These are phyloP conservation scores for Diatrype stigma DNA, from an alignment of 2,329 filamentous ascomycete species.

Conservation along the genomic window DNA sequence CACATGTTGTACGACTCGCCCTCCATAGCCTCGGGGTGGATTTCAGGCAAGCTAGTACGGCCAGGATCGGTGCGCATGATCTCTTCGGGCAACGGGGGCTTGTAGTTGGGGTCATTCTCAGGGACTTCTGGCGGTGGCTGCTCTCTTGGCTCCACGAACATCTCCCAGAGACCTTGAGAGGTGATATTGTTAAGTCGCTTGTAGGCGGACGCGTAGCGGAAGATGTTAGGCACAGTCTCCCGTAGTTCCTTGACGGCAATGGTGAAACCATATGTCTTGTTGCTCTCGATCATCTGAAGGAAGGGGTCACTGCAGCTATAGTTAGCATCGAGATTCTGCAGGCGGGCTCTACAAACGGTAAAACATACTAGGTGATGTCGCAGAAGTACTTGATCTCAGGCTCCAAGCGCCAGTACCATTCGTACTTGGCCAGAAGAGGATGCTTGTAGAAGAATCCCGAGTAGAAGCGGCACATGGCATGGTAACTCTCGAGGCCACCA, in stretches of 20 bases:
- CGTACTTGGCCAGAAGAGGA: slow-evolving; percentile 88
- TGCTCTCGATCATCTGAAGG: slow-evolving; percentile 84
- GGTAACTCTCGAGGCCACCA: slow-evolving; percentile 96
- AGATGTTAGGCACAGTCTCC: slow-evolving; percentile 97
- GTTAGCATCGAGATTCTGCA: slow-evolving; percentile 14
- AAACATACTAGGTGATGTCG: slow-evolving; percentile 89
- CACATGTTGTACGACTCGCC: slow-evolving; percentile 99
- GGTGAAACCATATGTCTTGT: slow-evolving; percentile 98
- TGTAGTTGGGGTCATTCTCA: slow-evolving; percentile 60
- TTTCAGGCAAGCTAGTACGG: slow-evolving; percentile 66
- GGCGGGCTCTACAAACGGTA: background rate
- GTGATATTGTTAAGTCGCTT: slow-evolving; percentile 87
- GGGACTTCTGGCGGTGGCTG: slow-evolving; percentile 52
- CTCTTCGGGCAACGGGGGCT: slow-evolving; percentile 72
- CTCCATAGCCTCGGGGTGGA: slow-evolving; percentile 92
- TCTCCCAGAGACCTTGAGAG: slow-evolving; percentile 94
- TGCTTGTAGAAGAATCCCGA: slow-evolving; percentile 99
- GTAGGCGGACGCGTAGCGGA: slow-evolving; percentile 97
- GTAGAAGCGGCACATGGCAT: slow-evolving; percentile 99
- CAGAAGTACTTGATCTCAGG: slow-evolving; percentile 99
- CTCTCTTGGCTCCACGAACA: slow-evolving; percentile 83
- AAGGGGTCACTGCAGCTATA: slow-evolving; percentile 71
- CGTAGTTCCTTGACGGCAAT: slow-evolving; percentile 97
- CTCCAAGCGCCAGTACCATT: slow-evolving; percentile 99
- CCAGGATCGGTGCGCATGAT: slow-evolving; percentile 73